Percentiles rank a stretch among this genome's conserved stretches.
Evolutionary conservation across 305 asterid species (phyloP).

Genomic region (Solanum hybrid): DNA sequence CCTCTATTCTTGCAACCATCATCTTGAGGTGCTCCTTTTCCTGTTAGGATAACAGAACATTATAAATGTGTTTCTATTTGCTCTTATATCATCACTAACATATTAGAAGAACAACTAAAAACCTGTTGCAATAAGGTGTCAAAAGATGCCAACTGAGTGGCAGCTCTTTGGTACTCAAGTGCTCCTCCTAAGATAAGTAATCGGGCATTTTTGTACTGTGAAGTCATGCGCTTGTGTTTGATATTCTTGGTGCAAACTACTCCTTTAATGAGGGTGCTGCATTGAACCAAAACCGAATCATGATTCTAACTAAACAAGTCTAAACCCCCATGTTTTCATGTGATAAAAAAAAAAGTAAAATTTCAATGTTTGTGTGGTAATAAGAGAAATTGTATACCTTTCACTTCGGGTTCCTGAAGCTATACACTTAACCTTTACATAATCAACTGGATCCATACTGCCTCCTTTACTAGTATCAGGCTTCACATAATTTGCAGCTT

Average conservation of each 20-base stretch:
- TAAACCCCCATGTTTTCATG: neutral
- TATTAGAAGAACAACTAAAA: neutral
- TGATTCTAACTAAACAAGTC: neutral
- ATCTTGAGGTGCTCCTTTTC: conserved; percentile 80
- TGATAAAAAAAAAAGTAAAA: neutral
- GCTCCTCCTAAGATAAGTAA: conserved; percentile 91
- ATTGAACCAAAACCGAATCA: conserved; percentile 9
- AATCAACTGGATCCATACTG: conserved; percentile 96
- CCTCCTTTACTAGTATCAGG: conserved; percentile 92
- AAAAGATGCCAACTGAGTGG: conserved; percentile 85
- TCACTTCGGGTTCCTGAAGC: conserved; percentile 80
- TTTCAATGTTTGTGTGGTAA: neutral
- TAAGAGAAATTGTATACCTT: conserved; percentile 35
- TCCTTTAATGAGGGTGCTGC: conserved; percentile 87
- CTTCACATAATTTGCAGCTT: conserved; percentile 79
- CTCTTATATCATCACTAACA: conserved; percentile 5
- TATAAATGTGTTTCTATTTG: neutral
- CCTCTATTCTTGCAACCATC: conserved; percentile 78
- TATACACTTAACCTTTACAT: conserved; percentile 81
- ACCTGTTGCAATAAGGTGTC: conserved; percentile 86
- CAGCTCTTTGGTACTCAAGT: conserved; percentile 79
- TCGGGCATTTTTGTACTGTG: conserved; percentile 76
- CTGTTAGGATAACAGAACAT: conserved; percentile 27
- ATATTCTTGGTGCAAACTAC: conserved; percentile 89
- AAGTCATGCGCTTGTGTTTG: conserved; percentile 91